These are phyloP conservation scores for Alternaria arborescens DNA, from an alignment of 2,329 filamentous ascomycete species.

Conservation along the genomic window DNA sequence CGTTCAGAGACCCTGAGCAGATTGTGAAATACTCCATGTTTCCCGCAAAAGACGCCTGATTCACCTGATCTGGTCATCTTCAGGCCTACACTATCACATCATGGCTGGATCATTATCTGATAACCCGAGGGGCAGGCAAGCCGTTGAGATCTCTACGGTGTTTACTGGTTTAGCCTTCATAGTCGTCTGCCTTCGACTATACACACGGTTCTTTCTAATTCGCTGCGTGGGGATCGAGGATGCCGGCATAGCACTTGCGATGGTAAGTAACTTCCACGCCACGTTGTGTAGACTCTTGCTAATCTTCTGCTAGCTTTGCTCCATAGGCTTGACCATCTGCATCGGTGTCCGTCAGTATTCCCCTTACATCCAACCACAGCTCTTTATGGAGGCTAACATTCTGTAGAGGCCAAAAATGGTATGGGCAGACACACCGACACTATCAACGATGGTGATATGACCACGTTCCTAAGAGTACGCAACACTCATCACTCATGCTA, in stretches of 20 bases:
- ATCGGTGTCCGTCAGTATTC: slow-evolving; percentile 41
- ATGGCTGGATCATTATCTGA: slow-evolving; percentile 15
- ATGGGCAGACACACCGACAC: slow-evolving; percentile 38
- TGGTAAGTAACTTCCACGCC: slow-evolving; percentile 23
- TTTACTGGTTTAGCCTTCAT: slow-evolving; percentile 40
- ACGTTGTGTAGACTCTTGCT: background rate
- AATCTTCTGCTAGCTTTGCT: slow-evolving; percentile 20
- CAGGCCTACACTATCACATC: slow-evolving; percentile 7
- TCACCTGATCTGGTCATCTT: slow-evolving; percentile 5
- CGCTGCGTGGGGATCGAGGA: slow-evolving; percentile 41
- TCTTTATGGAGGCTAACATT: slow-evolving; percentile 15
- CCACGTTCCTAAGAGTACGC: slow-evolving; percentile 37
- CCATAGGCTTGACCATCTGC: slow-evolving; percentile 38
- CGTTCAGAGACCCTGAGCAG: slow-evolving; percentile 5
- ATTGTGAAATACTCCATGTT: slow-evolving; percentile 9
- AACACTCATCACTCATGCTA: background rate
- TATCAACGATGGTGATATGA: slow-evolving; percentile 23
- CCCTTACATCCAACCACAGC: too few relatives aligned
- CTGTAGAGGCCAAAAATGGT: slow-evolving; percentile 39
- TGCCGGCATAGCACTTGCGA: slow-evolving; percentile 36
- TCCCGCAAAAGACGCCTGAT: slow-evolving; percentile 6
- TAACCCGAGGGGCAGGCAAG: slow-evolving; percentile 36
- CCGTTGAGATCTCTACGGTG: slow-evolving; percentile 31
- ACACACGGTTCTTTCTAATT: slow-evolving; percentile 44
- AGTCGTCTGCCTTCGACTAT: slow-evolving; percentile 37